Evolutionary conservation across 176 grass and related monocot species (phyloP).

Genomic region (Alloteropsis semialata): DNA sequence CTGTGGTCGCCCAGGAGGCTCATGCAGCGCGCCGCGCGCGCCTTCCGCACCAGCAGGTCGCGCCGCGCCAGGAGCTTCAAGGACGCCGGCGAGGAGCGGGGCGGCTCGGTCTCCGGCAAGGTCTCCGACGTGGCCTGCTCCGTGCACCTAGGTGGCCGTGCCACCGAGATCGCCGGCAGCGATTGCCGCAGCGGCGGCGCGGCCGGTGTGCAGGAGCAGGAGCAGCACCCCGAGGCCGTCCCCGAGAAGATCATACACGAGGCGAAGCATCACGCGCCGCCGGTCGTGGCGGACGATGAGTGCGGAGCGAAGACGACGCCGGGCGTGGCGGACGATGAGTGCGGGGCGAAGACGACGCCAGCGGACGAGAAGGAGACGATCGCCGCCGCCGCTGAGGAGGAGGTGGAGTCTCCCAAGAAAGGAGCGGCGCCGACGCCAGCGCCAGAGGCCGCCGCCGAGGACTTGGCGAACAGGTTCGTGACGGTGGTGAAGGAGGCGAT

Average conservation of each 20-base stretch:
- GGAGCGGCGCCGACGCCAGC: not conserved
- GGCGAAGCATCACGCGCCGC: not conserved
- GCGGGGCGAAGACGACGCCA: not conserved
- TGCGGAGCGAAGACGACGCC: no score
- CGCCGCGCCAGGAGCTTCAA: not conserved
- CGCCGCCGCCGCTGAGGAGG: not conserved
- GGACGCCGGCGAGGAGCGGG: not conserved
- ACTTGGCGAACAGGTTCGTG: constrained; percentile 22
- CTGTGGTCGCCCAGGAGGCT: constrained; percentile 33
- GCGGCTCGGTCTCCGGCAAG: not conserved
- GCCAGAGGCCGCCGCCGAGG: not conserved
- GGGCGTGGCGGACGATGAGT: not conserved
- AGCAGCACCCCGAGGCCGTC: constrained; percentile 3
- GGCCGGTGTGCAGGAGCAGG: not conserved
- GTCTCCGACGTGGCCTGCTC: not conserved
- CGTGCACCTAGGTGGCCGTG: not conserved
- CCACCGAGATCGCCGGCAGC: not conserved
- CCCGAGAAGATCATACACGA: constrained; percentile 59
- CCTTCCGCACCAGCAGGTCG: constrained; percentile 32
- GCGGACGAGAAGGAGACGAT: not conserved
- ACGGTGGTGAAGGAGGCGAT: constrained; percentile 35
- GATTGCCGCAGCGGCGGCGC: not conserved
- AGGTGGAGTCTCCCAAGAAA: constrained; percentile 26
- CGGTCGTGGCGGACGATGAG: no score
- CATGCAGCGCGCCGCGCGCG: constrained; percentile 47